phyloP scores from a whole-genome alignment of 2,329 filamentous ascomycete species.

The Colletotrichum tabaci region DNA sequence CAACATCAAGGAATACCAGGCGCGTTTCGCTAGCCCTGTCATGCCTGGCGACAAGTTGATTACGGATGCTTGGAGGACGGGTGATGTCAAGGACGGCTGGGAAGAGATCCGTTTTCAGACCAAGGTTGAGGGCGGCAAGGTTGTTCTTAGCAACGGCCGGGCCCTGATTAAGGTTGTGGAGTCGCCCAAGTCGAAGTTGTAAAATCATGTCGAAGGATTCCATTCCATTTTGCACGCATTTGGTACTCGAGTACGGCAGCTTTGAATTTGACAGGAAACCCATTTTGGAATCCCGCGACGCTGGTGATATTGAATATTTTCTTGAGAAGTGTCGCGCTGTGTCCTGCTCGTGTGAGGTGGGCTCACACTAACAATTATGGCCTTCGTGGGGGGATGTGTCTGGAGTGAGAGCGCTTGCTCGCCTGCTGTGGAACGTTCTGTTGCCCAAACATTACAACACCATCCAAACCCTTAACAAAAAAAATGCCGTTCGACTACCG shows the following conservation, averaged over 20 bases:
- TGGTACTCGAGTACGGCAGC: not conserved
- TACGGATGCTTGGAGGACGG: slow-evolving; percentile 85
- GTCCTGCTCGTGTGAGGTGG: not conserved
- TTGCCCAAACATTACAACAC: slow-evolving; percentile 3
- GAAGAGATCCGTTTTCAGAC: slow-evolving; percentile 89
- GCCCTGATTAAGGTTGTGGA: slow-evolving; percentile 79
- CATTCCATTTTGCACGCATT: not conserved
- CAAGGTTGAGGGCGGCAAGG: slow-evolving; percentile 84
- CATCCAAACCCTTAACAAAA: not conserved
- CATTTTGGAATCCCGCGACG: too few relatives aligned
- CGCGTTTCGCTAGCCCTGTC: slow-evolving; percentile 88
- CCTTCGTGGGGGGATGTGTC: not conserved
- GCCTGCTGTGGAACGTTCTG: slow-evolving; percentile 12
- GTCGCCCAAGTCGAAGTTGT: slow-evolving; percentile 74
- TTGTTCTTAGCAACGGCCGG: slow-evolving; percentile 88
- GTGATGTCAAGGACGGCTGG: slow-evolving; percentile 75
- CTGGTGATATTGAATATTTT: not conserved
- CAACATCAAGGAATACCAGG: slow-evolving; percentile 91
- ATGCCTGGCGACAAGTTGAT: slow-evolving; percentile 86
- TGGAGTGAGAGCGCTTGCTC: slow-evolving; percentile 14
- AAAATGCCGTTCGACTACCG: slow-evolving; percentile 7
- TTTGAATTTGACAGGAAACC: not conserved
- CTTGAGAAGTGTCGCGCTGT: not conserved
- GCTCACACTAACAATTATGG: slow-evolving; percentile 36
- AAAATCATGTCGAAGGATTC: slow-evolving; percentile 45